Evolutionary conservation across 768 basidiomycete species (phyloP).

Genomic region (Clitopilus passeckerianus): DNA sequence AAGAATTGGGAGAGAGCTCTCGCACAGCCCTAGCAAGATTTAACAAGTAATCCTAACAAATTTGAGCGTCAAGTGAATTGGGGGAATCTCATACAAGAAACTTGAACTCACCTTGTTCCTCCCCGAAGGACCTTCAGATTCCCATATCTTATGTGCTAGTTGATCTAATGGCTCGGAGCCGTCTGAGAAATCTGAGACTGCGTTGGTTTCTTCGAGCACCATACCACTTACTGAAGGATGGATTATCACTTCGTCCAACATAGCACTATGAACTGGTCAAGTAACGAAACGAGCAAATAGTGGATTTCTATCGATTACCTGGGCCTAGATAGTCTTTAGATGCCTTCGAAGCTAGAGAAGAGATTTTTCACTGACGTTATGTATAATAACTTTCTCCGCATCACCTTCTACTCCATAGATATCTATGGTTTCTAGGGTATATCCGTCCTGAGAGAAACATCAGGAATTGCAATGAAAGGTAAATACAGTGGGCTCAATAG

Average conservation of each 20-base stretch:
- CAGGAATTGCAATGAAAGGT: neutral
- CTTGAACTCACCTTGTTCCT: slow-evolving; percentile 70
- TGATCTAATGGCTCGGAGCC: slow-evolving; percentile 74
- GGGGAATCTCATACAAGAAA: neutral
- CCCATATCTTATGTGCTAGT: slow-evolving; percentile 68
- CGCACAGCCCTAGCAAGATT: slow-evolving; percentile 68
- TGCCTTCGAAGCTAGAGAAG: neutral
- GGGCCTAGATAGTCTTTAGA: slow-evolving; percentile 34
- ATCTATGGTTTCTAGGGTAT: slow-evolving; percentile 76
- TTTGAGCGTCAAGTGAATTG: neutral
- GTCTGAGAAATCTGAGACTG: slow-evolving; percentile 36
- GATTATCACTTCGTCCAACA: slow-evolving; percentile 82
- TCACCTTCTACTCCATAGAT: slow-evolving; percentile 58
- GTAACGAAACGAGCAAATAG: neutral
- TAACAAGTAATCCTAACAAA: slow-evolving; percentile 78
- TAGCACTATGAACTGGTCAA: slow-evolving; percentile 53
- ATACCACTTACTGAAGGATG: slow-evolving; percentile 68
- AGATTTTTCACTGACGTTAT: slow-evolving; percentile 33
- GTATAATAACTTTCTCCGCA: slow-evolving; percentile 49
- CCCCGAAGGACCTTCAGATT: slow-evolving; percentile 81
- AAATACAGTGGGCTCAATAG: neutral
- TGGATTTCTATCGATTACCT: slow-evolving; percentile 14
- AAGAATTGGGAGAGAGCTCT: slow-evolving; percentile 66
- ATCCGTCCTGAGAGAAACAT: slow-evolving; percentile 66
- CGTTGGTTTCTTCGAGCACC: neutral